These are phyloP conservation scores for Cudoniella acicularis DNA, from an alignment of 495 filamentous ascomycete genomes.

Conservation along the genomic window DNA sequence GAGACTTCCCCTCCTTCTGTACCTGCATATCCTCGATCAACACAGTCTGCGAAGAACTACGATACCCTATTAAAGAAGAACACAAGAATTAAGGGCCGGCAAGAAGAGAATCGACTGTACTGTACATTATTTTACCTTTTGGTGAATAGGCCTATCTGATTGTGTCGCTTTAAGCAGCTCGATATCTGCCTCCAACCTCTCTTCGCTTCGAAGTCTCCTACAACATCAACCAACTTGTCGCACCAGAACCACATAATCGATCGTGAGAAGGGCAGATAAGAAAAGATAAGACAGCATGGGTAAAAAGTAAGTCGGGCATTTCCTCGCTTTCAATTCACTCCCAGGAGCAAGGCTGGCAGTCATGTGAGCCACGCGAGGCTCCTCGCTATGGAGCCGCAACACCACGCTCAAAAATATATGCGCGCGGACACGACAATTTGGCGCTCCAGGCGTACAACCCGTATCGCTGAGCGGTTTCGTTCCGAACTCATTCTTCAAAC, in stretches of 20 bases:
- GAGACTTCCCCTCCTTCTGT: neutral
- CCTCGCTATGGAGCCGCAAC: no score
- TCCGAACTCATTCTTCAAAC: no score
- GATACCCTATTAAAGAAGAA: neutral
- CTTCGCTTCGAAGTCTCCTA: neutral
- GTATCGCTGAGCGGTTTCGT: no score
- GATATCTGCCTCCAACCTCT: neutral
- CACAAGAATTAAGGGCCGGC: neutral
- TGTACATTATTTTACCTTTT: neutral
- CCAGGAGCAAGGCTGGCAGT: no score
- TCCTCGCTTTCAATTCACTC: no score
- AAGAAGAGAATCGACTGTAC: neutral
- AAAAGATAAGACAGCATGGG: neutral
- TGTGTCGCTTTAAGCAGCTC: neutral
- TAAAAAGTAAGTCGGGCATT: neutral
- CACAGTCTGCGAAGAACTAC: neutral
- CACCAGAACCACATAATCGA: neutral
- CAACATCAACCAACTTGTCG: neutral
- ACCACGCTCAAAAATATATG: no score
- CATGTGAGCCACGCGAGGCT: no score
- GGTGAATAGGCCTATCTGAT: neutral
- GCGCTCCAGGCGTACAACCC: no score
- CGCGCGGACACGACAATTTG: no score
- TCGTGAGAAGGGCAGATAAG: neutral
- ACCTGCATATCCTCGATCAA: neutral